These are phyloP conservation scores for Haberlea rhodopensis DNA, from an alignment of 257 asterid species.

Conservation along the genomic window DNA sequence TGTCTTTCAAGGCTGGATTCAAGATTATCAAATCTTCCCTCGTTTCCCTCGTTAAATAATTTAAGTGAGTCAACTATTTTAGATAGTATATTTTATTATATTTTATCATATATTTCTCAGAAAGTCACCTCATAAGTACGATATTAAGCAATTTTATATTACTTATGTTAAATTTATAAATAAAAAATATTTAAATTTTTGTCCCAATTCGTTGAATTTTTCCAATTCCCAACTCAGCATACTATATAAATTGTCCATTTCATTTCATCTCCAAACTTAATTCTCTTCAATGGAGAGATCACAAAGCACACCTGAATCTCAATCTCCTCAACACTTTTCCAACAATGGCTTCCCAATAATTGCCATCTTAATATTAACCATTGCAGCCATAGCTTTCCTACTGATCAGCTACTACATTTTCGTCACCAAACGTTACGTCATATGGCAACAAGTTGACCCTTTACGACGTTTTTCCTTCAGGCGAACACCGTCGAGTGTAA, in stretches of 20 bases:
- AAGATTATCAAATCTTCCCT: background rate
- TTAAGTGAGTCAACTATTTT: background rate
- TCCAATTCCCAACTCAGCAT: background rate
- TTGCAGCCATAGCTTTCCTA: conserved; percentile 57
- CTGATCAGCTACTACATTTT: conserved; percentile 67
- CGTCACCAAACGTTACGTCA: conserved; percentile 66
- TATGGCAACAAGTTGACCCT: conserved; percentile 66
- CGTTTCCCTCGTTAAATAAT: background rate
- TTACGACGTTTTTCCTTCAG: conserved; percentile 47
- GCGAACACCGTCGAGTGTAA: conserved; percentile 29
- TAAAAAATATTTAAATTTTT: no score
- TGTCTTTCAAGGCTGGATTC: background rate
- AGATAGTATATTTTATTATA: no score
- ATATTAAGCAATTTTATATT: background rate
- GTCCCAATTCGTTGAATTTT: background rate
- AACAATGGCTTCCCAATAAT: conserved; percentile 65
- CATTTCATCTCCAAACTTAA: background rate
- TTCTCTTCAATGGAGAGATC: background rate
- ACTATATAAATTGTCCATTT: background rate
- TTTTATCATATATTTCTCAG: no score
- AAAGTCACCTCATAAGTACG: background rate
- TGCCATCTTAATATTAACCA: conserved; percentile 63
- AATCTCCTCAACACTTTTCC: conserved; percentile 37
- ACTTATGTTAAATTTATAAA: no score
- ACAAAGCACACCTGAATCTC: conserved; percentile 9